These are phyloP conservation scores for Suhomyces emberorum DNA, from an alignment of 805 yeast genomes.

Conservation along the genomic window DNA sequence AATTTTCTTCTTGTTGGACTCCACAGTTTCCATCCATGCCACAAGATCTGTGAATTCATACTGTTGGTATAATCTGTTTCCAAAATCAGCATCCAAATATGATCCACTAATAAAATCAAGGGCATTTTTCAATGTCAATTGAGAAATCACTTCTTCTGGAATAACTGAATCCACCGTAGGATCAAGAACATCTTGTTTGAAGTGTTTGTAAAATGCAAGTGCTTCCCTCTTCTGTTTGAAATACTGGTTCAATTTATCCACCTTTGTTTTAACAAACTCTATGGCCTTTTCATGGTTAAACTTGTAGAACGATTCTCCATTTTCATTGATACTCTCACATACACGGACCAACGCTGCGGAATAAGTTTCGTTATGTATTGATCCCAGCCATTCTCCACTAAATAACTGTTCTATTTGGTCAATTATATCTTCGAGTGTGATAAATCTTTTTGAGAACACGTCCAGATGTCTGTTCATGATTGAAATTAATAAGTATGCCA, in stretches of 20 bases:
- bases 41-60: conserved; percentile 22
- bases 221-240: conserved; percentile 18
- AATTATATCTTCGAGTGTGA: conserved; percentile 43
- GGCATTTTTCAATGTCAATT: conserved; percentile 38
- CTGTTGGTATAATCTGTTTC: conserved; percentile 15
- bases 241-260: conserved; percentile 26
- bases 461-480: conserved; percentile 26
- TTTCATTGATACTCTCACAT: conserved; percentile 32
- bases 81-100: conserved; percentile 31
- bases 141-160: conserved; percentile 31
- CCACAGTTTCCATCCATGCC: conserved; percentile 14
- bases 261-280: conserved; percentile 36
- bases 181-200: conserved; percentile 3
- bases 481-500: conserved; percentile 37
- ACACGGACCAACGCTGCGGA: conserved; percentile 9
- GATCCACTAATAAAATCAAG: conserved; percentile 47
- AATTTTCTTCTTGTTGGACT: conserved; percentile 18
- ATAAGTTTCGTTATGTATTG: conserved; percentile 17
- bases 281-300: conserved; percentile 39
- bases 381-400: conserved; percentile 27
- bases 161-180: conserved; percentile 17
- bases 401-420: conserved; percentile 30
- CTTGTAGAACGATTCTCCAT: conserved; percentile 36
- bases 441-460: conserved; percentile 25
- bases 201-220: neutral